A percentile compares a stretch with the other conserved stretches of the same genome.
These are phyloP conservation scores for Pichia sp. DNA, from an alignment of 1,139 yeast species.

Conservation along the genomic window DNA sequence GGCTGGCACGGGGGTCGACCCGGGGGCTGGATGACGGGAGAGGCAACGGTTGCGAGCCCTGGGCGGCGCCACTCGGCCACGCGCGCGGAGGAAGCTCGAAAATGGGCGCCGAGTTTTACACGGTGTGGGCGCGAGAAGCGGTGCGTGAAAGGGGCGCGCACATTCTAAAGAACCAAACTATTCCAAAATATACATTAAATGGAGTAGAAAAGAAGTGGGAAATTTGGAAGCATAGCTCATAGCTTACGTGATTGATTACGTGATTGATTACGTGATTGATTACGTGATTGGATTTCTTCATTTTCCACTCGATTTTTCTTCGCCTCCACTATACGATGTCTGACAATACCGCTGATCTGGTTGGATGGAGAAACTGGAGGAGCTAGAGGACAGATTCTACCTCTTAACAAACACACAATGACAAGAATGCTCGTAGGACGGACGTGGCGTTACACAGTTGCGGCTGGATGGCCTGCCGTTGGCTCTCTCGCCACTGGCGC, in stretches of 20 bases:
- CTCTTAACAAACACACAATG: background rate
- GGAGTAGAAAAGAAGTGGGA: too few relatives aligned
- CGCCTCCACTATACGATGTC: background rate
- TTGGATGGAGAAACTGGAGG: slow-evolving; percentile 1
- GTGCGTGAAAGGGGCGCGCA: too few relatives aligned
- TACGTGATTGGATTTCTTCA: too few relatives aligned
- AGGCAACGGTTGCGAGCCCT: background rate
- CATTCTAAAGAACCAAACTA: too few relatives aligned
- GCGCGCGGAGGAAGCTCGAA: background rate
- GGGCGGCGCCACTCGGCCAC: background rate
- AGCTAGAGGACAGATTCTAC: background rate
- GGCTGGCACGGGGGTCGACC: background rate
- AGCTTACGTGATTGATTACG: too few relatives aligned
- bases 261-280: too few relatives aligned
- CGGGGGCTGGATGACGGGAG: background rate
- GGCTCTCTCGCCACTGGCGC: background rate
- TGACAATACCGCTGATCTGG: background rate
- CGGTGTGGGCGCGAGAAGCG: too few relatives aligned
- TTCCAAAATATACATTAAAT: too few relatives aligned
- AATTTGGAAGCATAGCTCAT: too few relatives aligned
- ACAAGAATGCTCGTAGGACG: background rate
- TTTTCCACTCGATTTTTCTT: background rate
- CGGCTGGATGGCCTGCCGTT: background rate
- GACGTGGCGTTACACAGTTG: background rate
- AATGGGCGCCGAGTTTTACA: too few relatives aligned